Evolutionary conservation across 139 green algal genomes (phyloP).

Genomic region (Chlamydomonas sphaeroides): DNA sequence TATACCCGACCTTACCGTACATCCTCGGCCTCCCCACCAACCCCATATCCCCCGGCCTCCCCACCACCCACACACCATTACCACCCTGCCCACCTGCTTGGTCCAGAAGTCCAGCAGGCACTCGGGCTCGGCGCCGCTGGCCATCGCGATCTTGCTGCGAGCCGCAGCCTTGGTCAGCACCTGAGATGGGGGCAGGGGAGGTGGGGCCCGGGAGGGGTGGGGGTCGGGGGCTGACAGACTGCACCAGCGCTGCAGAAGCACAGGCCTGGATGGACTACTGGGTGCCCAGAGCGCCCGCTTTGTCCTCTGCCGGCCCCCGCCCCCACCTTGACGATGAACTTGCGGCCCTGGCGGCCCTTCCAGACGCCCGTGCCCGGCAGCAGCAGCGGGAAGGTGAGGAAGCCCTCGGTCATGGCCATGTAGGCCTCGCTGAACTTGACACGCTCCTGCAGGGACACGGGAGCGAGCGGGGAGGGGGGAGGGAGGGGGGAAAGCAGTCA

Average conservation of each 20-base stretch:
- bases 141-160: constrained; percentile 68
- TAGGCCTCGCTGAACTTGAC: constrained; percentile 77
- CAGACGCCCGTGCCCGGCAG: constrained; percentile 86
- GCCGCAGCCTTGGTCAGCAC: constrained; percentile 69
- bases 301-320: not conserved
- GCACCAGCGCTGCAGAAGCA: too few species aligned
- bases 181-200: not conserved
- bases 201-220: not conserved
- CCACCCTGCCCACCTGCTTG: constrained; percentile 49
- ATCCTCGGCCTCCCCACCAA: too few species aligned
- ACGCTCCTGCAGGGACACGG: constrained; percentile 8
- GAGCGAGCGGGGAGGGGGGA: not conserved
- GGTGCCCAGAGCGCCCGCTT: too few species aligned
- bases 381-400: constrained; percentile 84
- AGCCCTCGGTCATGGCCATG: constrained; percentile 80
- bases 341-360: constrained; percentile 71
- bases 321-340: constrained; percentile 63
- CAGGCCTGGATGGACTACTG: too few species aligned
- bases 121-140: constrained; percentile 61
- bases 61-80: not conserved
- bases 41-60: too few species aligned
- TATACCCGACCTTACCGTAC: too few species aligned
- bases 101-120: constrained; percentile 86
- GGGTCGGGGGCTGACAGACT: too few species aligned
- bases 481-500: too few species aligned